Evolutionary conservation across 495 filamentous ascomycete species (phyloP).

Genomic region (Choiromyces venosus): DNA sequence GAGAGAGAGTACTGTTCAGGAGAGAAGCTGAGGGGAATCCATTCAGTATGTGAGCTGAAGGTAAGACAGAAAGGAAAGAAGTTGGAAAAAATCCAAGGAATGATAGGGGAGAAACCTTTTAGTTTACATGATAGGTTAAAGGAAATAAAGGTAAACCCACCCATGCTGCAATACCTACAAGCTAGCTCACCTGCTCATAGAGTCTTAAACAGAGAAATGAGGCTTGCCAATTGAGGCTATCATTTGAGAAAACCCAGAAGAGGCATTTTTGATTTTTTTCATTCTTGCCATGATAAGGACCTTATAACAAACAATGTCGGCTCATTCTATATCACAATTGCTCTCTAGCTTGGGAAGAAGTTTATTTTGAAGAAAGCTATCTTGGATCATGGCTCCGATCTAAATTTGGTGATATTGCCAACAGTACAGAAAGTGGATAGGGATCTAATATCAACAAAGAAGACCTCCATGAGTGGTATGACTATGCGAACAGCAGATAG

Average conservation of each 20-base stretch:
- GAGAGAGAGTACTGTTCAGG: background rate
- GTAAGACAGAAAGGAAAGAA: constrained; percentile 3
- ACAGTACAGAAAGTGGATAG: background rate
- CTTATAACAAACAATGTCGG: constrained; percentile 4
- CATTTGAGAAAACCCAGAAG: too few relatives aligned
- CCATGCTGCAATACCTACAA: constrained; percentile 4
- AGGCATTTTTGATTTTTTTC: background rate
- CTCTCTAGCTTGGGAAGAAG: background rate
- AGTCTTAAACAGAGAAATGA: background rate
- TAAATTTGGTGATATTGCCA: background rate
- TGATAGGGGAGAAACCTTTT: constrained; percentile 1
- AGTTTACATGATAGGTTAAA: constrained; percentile 3
- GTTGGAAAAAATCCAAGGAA: constrained; percentile 6
- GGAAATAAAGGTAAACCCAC: background rate
- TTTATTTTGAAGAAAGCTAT: background rate
- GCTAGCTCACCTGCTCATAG: background rate
- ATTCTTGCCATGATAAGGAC: background rate
- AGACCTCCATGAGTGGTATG: background rate
- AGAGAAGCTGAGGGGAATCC: background rate
- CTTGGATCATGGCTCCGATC: background rate
- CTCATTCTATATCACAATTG: background rate
- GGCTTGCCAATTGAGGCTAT: background rate
- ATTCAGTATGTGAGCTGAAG: background rate
- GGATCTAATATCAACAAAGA: background rate
- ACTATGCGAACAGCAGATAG: constrained; percentile 5